Evolutionary conservation across 2,329 filamentous ascomycete genomes (phyloP).

Genomic region (Daldinia sp.): DNA sequence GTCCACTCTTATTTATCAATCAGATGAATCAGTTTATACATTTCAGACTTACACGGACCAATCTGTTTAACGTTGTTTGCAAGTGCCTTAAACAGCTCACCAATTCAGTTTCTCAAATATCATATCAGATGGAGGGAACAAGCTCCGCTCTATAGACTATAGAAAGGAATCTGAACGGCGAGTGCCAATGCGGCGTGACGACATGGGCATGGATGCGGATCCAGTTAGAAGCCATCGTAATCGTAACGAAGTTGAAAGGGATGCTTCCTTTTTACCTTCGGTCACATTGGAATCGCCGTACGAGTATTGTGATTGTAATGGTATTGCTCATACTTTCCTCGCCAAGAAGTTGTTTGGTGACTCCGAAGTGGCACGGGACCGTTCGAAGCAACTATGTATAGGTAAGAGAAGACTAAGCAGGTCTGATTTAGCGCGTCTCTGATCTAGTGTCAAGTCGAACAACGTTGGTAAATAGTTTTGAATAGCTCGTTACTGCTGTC

Average conservation of each 20-base stretch:
- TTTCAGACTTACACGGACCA: constrained; percentile 16
- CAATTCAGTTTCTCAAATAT: constrained; percentile 1
- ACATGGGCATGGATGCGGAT: constrained; percentile 13
- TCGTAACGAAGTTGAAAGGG: constrained; percentile 3
- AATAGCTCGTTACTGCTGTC: constrained; percentile 26
- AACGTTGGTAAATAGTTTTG: constrained; percentile 9
- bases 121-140: neutral
- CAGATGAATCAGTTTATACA: constrained; percentile 5
- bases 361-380: constrained; percentile 23
- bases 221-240: neutral
- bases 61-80: constrained; percentile 11
- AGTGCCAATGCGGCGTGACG: constrained; percentile 17
- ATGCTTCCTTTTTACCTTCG: constrained; percentile 7
- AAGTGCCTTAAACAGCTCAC: constrained; percentile 17
- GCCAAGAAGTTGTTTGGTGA: constrained; percentile 8
- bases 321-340: neutral
- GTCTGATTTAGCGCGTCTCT: neutral
- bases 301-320: constrained; percentile 1
- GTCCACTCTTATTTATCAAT: constrained; percentile 26
- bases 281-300: constrained; percentile 12
- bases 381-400: constrained; percentile 24
- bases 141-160: constrained; percentile 5
- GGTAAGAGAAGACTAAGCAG: constrained; percentile 4
- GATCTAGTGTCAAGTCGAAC: constrained; percentile 20
- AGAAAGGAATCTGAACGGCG: neutral